Percentiles rank a stretch among this genome's conserved stretches.
Evolutionary conservation across 306 rosid genomes (phyloP).

Genomic region (Cucurbita moschata): DNA sequence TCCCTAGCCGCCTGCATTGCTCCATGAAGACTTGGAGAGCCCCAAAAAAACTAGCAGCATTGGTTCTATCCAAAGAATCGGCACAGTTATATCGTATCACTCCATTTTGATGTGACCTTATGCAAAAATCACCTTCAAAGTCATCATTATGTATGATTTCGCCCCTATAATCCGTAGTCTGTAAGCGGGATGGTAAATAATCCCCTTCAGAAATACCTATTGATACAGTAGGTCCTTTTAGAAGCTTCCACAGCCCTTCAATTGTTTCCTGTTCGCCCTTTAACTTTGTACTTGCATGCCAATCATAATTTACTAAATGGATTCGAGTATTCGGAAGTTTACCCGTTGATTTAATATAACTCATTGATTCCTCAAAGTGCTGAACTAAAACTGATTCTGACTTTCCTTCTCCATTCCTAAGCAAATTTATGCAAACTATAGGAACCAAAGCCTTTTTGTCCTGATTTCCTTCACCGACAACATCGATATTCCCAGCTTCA

Average conservation of each 20-base stretch:
- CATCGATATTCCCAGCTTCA: constrained; percentile 52
- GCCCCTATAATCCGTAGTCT: constrained; percentile 69
- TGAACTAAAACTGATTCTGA: constrained; percentile 83
- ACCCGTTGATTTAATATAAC: constrained; percentile 58
- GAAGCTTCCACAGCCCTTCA: constrained; percentile 84
- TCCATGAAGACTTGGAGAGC: constrained; percentile 87
- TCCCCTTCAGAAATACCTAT: constrained; percentile 89
- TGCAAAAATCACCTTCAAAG: constrained; percentile 81
- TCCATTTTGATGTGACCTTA: constrained; percentile 91
- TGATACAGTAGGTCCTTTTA: constrained; percentile 64
- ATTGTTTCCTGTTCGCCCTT: constrained; percentile 90
- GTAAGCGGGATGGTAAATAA: constrained; percentile 72
- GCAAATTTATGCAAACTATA: constrained; percentile 78
- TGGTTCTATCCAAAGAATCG: constrained; percentile 96
- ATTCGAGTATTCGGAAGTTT: constrained; percentile 60
- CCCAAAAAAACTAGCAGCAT: constrained; percentile 98
- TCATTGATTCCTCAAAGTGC: constrained; percentile 78
- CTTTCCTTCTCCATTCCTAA: constrained; percentile 90
- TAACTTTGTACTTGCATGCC: constrained; percentile 79
- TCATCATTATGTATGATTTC: constrained; percentile 62
- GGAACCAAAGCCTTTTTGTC: constrained; percentile 65
- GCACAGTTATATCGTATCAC: constrained; percentile 91
- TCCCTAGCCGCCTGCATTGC: constrained; percentile 95
- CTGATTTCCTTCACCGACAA: constrained; percentile 31
- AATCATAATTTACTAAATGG: constrained; percentile 75